phyloP scores from a whole-genome alignment of 345 rosid species.

The Eutrema heterophyllum region DNA sequence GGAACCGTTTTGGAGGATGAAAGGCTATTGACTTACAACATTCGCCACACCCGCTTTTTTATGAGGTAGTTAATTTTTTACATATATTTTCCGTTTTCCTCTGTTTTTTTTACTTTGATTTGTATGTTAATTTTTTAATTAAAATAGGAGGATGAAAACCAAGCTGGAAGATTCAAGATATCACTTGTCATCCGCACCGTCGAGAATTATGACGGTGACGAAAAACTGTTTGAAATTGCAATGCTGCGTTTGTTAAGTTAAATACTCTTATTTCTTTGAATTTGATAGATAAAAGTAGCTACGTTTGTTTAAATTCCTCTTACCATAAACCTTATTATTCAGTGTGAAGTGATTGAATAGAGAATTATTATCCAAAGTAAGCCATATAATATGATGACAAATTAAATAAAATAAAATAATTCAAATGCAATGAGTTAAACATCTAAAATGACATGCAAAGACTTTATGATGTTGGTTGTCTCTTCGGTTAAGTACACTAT shows the following conservation, averaged over 20 bases:
- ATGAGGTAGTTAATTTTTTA: too few species aligned
- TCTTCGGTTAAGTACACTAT: neutral
- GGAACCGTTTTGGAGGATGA: too few species aligned
- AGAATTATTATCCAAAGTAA: neutral
- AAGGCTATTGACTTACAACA: too few species aligned
- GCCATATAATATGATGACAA: conserved; percentile 10
- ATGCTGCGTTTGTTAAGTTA: neutral
- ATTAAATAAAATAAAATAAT: neutral
- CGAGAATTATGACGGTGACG: too few species aligned
- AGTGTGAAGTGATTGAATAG: neutral
- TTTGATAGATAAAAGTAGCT: neutral
- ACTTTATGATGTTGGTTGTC: conserved; percentile 17
- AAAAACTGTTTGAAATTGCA: too few species aligned
- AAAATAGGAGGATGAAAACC: too few species aligned
- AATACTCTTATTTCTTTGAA: neutral
- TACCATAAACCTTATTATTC: neutral
- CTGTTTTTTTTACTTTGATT: too few species aligned
- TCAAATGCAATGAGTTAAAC: neutral
- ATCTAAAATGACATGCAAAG: conserved; percentile 10
- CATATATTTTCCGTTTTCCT: too few species aligned
- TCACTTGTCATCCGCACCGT: too few species aligned
- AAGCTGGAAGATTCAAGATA: too few species aligned
- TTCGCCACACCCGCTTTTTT: too few species aligned
- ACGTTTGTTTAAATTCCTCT: neutral
- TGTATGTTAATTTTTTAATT: too few species aligned